Conservation (phyloP, 2,329 filamentous ascomycete genomes). For the Didymella exigua region DNA sequence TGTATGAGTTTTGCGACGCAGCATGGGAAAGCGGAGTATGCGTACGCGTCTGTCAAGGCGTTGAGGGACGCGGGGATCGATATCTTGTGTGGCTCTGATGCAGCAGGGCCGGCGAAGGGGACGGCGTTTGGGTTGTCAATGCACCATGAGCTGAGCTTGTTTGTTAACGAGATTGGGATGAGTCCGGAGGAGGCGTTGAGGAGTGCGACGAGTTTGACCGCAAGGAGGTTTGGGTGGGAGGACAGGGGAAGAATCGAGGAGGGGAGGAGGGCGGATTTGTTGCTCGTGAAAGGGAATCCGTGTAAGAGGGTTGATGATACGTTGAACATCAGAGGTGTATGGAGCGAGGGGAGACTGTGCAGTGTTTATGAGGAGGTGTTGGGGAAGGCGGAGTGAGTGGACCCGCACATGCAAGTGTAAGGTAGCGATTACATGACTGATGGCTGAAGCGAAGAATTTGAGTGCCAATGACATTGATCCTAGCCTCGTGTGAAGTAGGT, state of each 20-base stretch:
- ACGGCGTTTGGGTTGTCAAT: conserved; percentile 52
- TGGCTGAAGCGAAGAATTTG: no score
- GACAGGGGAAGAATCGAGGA: conserved; percentile 51
- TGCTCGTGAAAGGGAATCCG: conserved; percentile 54
- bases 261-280: conserved; percentile 51
- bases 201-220: conserved; percentile 50
- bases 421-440: no score
- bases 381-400: no score
- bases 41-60: conserved; percentile 50
- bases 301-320: conserved; percentile 50
- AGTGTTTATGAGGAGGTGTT: conserved; percentile 31
- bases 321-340: conserved; percentile 52
- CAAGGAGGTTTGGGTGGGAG: conserved; percentile 48
- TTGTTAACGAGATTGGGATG: conserved; percentile 52
- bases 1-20: conserved; percentile 50
- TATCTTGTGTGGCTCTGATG: conserved; percentile 52
- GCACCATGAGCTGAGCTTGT: conserved; percentile 52
- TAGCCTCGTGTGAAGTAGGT: no score
- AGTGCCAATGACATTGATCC: no score
- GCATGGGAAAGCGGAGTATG: conserved; percentile 46
- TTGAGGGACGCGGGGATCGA: conserved; percentile 50
- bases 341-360: conserved; percentile 49
- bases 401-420: no score
- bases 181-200: conserved; percentile 50
- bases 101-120: conserved; percentile 51